Evolutionary conservation across 2,329 filamentous ascomycete species (phyloP).

Genomic region (Zymoseptoria pseudotritici): DNA sequence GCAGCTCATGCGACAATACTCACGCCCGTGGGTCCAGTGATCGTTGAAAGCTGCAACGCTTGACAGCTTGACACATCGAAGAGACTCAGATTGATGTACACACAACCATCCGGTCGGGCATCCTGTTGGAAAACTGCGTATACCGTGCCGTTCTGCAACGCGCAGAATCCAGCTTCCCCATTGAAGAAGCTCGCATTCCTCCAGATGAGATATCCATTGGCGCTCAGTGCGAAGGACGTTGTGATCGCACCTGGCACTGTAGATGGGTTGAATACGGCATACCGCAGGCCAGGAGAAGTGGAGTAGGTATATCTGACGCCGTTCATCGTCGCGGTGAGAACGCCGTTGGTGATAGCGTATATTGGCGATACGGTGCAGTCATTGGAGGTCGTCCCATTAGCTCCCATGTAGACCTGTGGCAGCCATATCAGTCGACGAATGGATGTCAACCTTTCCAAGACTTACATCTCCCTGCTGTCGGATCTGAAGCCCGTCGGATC

Average conservation of each 20-base stretch:
- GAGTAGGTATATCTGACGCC: slow-evolving; percentile 24
- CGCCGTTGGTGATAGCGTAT: slow-evolving; percentile 22
- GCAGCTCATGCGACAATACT: not conserved
- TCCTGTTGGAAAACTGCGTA: slow-evolving; percentile 23
- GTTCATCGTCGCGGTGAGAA: slow-evolving; percentile 22
- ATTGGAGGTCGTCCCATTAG: slow-evolving; percentile 24
- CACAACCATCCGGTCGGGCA: slow-evolving; percentile 19
- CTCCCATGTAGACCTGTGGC: slow-evolving; percentile 15
- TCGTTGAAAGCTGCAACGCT: slow-evolving; percentile 14
- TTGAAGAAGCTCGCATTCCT: slow-evolving; percentile 22
- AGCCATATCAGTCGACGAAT: too few relatives aligned
- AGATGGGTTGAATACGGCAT: slow-evolving; percentile 19
- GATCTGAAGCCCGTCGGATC: slow-evolving; percentile 7
- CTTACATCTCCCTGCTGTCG: slow-evolving; percentile 14
- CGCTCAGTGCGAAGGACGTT: slow-evolving; percentile 19
- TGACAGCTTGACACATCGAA: slow-evolving; percentile 22
- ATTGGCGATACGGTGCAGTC: slow-evolving; percentile 24
- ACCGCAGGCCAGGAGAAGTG: slow-evolving; percentile 17
- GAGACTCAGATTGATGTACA: slow-evolving; percentile 21
- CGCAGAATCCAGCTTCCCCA: slow-evolving; percentile 25
- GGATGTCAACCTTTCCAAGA: too few relatives aligned
- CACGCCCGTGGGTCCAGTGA: slow-evolving; percentile 13
- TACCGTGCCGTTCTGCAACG: slow-evolving; percentile 23
- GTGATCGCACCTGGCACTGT: slow-evolving; percentile 21
- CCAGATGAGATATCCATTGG: slow-evolving; percentile 20